A percentile compares a stretch with the other conserved stretches of the same genome.
phyloP scores from a whole-genome alignment of 768 basidiomycete species.

The Amanita phalloides region DNA sequence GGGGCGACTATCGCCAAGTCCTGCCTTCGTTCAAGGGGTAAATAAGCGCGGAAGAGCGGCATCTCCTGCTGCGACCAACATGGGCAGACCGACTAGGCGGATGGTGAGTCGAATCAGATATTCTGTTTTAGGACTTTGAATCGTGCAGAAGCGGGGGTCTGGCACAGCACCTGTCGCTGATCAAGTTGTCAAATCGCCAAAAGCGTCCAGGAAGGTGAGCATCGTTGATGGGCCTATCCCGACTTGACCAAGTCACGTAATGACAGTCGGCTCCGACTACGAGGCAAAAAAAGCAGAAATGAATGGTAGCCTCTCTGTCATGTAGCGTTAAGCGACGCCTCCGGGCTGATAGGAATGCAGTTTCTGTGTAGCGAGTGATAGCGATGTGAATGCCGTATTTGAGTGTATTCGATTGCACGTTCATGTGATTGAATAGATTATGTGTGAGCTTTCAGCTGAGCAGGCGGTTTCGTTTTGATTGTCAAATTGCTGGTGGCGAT shows the following conservation, averaged over 20 bases:
- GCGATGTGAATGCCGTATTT: background rate
- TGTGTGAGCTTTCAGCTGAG: background rate
- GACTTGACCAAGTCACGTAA: background rate
- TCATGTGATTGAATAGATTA: background rate
- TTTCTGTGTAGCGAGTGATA: background rate
- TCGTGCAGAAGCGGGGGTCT: background rate
- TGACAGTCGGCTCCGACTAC: background rate
- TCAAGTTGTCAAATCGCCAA: background rate
- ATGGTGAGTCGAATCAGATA: background rate
- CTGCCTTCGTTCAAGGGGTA: background rate
- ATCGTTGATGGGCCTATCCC: background rate
- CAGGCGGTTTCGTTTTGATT: background rate
- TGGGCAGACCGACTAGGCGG: conserved; percentile 2
- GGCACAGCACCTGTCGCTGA: background rate
- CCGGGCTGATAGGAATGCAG: background rate
- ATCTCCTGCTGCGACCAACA: conserved; percentile 5
- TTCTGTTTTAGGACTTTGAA: background rate
- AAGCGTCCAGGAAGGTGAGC: conserved; percentile 1
- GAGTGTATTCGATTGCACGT: background rate
- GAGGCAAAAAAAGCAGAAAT: conserved; percentile 2
- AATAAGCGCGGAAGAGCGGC: conserved; percentile 11
- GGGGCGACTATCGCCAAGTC: conserved; percentile 6
- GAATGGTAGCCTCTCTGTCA: background rate
- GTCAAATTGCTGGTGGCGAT: background rate
- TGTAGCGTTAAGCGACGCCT: background rate